A percentile compares a stretch with the other conserved stretches of the same genome.
These are phyloP conservation scores for Leucosporidium scottii DNA, from an alignment of 768 basidiomycete genomes.

Conservation along the genomic window DNA sequence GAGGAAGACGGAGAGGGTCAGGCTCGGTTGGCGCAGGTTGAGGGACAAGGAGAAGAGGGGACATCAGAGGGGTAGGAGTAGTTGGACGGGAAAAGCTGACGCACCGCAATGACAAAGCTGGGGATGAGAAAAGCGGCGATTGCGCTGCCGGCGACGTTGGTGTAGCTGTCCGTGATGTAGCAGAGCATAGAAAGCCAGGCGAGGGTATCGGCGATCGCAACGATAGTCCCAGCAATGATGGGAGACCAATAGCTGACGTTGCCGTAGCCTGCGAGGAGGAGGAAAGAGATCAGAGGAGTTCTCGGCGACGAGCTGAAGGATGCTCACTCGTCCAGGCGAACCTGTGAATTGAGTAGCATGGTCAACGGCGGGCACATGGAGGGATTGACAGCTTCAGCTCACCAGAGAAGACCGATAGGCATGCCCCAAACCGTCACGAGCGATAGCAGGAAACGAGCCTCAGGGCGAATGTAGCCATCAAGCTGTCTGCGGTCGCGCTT, in stretches of 20 bases:
- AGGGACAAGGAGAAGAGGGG: not conserved
- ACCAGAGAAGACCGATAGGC: not conserved
- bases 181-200: not conserved
- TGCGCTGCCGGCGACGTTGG: not conserved
- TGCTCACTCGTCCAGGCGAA: not conserved
- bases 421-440: not conserved
- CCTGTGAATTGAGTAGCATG: not conserved
- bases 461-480: not conserved
- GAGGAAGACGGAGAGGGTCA: not conserved
- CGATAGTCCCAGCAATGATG: not conserved
- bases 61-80: no score
- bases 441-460: constrained; percentile 1
- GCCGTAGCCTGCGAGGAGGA: not conserved
- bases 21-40: not conserved
- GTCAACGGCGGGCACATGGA: not conserved
- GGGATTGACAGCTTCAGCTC: not conserved
- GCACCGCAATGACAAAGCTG: not conserved
- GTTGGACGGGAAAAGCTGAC: not conserved
- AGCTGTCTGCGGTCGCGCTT: not conserved
- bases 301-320: not conserved
- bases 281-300: no score
- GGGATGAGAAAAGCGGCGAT: constrained; percentile 4
- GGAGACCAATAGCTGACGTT: not conserved
- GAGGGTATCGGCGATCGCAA: not conserved
- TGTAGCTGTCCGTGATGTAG: not conserved